Conservation (phyloP, 352 stramenopile species). For the Phytophthora sp. region DNA sequence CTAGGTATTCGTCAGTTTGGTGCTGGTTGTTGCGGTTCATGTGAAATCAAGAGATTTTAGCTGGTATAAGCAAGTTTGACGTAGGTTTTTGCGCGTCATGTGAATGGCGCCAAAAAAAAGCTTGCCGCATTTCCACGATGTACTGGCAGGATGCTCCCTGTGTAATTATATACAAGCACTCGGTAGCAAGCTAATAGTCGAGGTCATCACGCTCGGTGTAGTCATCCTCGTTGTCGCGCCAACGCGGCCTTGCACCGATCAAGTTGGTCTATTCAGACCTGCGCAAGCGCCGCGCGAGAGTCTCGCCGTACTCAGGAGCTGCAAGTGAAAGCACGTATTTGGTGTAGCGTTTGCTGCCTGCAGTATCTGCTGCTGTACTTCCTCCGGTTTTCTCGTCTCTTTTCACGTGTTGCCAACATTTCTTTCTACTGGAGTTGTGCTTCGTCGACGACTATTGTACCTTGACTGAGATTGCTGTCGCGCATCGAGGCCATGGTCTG, state of each 20-base stretch:
- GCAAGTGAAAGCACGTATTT: slow-evolving; percentile 62
- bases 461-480: background rate
- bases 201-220: slow-evolving; percentile 34
- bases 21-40: too few relatives aligned
- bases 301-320: slow-evolving; percentile 59
- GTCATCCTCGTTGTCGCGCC: slow-evolving; percentile 25
- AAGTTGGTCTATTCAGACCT: too few relatives aligned
- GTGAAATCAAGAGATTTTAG: too few relatives aligned
- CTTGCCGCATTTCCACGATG: too few relatives aligned
- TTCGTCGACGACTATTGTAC: slow-evolving; percentile 14
- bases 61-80: too few relatives aligned
- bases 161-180: background rate
- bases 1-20: too few relatives aligned
- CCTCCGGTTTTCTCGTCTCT: slow-evolving; percentile 17
- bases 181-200: too few relatives aligned
- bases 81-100: too few relatives aligned
- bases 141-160: too few relatives aligned
- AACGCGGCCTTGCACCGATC: slow-evolving; percentile 30
- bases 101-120: too few relatives aligned
- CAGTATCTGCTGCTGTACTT: slow-evolving; percentile 14
- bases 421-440: slow-evolving; percentile 18
- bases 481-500: slow-evolving; percentile 13
- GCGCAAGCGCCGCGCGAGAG: too few relatives aligned
- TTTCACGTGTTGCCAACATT: background rate
- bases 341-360: slow-evolving; percentile 27